Evolutionary conservation across 2,329 filamentous ascomycete genomes (phyloP), one percentile per base, ranked within the genome.

Genomic region (Fusarium hainanense): DNA sequence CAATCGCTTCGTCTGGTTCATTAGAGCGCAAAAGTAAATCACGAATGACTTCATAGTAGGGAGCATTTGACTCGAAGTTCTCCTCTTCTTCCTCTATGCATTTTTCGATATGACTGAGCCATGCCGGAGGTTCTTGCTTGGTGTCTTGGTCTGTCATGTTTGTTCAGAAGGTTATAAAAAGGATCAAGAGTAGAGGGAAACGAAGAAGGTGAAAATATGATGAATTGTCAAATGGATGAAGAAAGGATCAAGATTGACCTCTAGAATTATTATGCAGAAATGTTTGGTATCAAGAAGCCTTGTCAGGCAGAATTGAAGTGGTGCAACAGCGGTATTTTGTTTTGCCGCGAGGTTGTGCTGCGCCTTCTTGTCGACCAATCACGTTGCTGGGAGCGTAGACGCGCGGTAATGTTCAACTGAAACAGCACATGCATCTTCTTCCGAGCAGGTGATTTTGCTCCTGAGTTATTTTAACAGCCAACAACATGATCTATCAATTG

Each of bases 321-420:
- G 21, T 23, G 21, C 21, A 4, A 27, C 21, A 10, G 30, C 30
- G 42, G 28, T 37, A 37, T 48, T 40, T 55, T 28, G 13, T 6
- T 18, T 55, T 48, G 7, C 21, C 42, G 30, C 10, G 30, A 27
- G 10, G 11, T 54, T 23, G n/a, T 37, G 14, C 28, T 55, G 27
- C 52, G 40, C 30, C 52, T 27, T 16, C 4, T 27, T 6, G 10
- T 9, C 3, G 7, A 3, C 52, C 52, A 55, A 55, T 55, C 21
- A 21, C 2, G 46, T 47, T 9, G 3, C 20, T 23, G 11, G 2
- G 1, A 21, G 2, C 4, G 12, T 11, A 47, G 18, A 47, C 52
- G 42, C 52, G 52, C 52, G 52, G 10, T 12, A 40, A 47, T 37
- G 32, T 4, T 47, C 21, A 21, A 46, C 21, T 37, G 30, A 37